Base-by-base conservation (phyloP, 1,284 basidiomycete species). In the Austroboletus niveus region DNA sequence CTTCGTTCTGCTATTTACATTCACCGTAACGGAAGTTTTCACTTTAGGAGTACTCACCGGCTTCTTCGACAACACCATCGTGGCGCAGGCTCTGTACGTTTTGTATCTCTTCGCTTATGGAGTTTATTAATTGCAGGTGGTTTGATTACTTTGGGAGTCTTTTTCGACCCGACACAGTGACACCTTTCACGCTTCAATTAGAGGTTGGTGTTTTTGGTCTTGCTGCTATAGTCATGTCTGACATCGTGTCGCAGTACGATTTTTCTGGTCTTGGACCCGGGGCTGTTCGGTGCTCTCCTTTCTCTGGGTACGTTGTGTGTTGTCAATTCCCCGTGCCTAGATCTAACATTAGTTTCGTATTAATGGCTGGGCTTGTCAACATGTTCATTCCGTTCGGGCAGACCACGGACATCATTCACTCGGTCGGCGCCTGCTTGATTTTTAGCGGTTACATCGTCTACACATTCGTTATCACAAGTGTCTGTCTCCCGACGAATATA, bases 401-500 rank as follows among this genome's bases (percentile, higher is more conserved):
- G 52, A 88, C 86, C 4, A 77, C 88, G 71, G 90, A 94, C 61
- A 74, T 94, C 51, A 72, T 90, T 56, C 87, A 84, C 59, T 87
- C 92, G n/a, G 75, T 81, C 31, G 81, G 81, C n/a, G 92, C 87
- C 9, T 85, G 82, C 59, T 73, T 94, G 42, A 69, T 95, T 52
- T 95, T 95, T 76, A 89, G 86, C 56, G 89, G 84, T 34, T 91
- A 92, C 62, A 77, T 92, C 58, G 82, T 91, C 58, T 94, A 87
- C 66, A 96, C 93, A 2, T 91, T 87, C 69, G 68, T 85, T 54
- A 92, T 96, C 71, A 90, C 87, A 82, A 81, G 56, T 80, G 83
- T 50, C 73, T 94, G 34, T 89, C 87, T 12, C 89, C 91, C 1
- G 92, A 94, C 58, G 93, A 95, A 66, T 94, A 82, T 72, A 92